Percentiles rank a stretch among this genome's conserved stretches.
phyloP scores from a whole-genome alignment of 495 filamentous ascomycete genomes.

The Xylaria curta region DNA sequence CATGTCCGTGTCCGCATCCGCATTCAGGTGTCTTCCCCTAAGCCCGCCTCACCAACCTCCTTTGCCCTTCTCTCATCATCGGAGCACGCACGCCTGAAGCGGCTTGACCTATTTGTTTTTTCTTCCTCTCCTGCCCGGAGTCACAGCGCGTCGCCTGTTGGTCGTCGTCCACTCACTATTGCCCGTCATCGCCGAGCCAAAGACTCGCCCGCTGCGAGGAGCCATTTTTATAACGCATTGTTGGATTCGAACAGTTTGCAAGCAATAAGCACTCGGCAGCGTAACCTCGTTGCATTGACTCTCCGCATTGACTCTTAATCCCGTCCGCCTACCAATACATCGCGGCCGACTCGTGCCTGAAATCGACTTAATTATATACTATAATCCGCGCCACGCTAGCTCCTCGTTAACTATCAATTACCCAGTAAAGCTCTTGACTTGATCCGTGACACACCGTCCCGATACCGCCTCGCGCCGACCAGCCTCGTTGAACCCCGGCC shows the following conservation, averaged over 20 bases:
- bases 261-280: constrained; percentile 20
- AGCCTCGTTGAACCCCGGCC: not conserved
- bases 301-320: constrained; percentile 38
- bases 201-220: constrained; percentile 16
- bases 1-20: constrained; percentile 32
- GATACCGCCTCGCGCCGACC: constrained; percentile 21
- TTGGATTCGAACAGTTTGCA: constrained; percentile 32
- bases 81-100: constrained; percentile 14
- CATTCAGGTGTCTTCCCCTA: constrained; percentile 30
- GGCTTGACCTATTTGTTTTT: constrained; percentile 16
- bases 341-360: constrained; percentile 34
- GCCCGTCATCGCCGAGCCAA: constrained; percentile 16
- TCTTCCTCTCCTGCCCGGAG: constrained; percentile 3
- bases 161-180: constrained; percentile 14
- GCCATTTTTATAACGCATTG: constrained; percentile 42
- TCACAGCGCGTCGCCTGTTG: constrained; percentile 20
- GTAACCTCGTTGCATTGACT: constrained; percentile 31
- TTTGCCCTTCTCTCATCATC: constrained; percentile 22
- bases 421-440: not conserved
- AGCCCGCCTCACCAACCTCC: constrained; percentile 20
- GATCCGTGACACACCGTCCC: constrained; percentile 16
- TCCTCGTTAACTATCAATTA: not conserved
- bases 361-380: constrained; percentile 32
- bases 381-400: constrained; percentile 24
- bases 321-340: constrained; percentile 35